These are phyloP conservation scores for Toxicodendron radicans DNA, from an alignment of 345 rosid genomes.

Conservation along the genomic window DNA sequence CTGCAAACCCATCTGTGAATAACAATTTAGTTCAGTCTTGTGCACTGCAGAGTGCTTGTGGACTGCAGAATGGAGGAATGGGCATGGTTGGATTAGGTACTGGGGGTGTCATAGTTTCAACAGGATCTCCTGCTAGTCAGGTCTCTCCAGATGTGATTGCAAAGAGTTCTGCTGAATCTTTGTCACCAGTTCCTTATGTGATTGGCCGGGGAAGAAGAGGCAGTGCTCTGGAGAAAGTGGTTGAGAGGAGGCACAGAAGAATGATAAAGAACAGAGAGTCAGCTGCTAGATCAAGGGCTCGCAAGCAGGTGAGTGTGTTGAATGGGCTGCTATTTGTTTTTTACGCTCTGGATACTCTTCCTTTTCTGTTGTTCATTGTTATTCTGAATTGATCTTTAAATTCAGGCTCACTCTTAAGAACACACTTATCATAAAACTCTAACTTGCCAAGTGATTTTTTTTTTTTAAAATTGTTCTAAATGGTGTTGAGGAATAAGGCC, in stretches of 20 bases:
- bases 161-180: conserved; percentile 60
- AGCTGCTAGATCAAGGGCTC: conserved; percentile 96
- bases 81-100: conserved; percentile 38
- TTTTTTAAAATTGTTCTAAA: no score
- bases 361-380: conserved; percentile 1
- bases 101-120: conserved; percentile 40
- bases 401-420: not conserved
- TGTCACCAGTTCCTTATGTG: conserved; percentile 80
- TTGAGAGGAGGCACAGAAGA: conserved; percentile 93
- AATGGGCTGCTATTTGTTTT: conserved; percentile 16
- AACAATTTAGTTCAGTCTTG: conserved; percentile 38
- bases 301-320: conserved; percentile 76
- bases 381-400: not conserved
- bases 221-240: conserved; percentile 77
- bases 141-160: conserved; percentile 49
- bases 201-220: conserved; percentile 74
- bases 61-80: conserved; percentile 46
- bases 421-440: not conserved
- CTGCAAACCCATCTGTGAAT: conserved; percentile 42
- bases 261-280: conserved; percentile 99
- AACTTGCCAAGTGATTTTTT: not conserved
- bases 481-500: not conserved
- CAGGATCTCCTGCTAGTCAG: conserved; percentile 68
- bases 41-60: conserved; percentile 43
- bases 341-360: not conserved